Percentiles rank a stretch among this genome's conserved stretches.
These are phyloP conservation scores for Podospora comata DNA, from an alignment of 495 filamentous ascomycete species.

Conservation along the genomic window DNA sequence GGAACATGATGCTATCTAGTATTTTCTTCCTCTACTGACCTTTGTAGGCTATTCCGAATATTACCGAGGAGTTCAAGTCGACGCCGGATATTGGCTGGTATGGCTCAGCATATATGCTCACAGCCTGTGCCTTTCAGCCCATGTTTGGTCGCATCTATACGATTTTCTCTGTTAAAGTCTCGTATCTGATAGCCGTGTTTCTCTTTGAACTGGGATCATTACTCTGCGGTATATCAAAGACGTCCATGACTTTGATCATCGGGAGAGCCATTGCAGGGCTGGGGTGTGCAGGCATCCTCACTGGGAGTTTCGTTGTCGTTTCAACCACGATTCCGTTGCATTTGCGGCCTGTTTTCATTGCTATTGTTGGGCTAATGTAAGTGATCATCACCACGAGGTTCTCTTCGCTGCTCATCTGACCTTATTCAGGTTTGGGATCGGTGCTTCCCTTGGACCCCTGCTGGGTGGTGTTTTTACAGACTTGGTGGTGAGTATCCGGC, in stretches of 20 bases:
- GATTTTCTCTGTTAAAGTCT: constrained; percentile 43
- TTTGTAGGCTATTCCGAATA: constrained; percentile 28
- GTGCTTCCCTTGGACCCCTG: constrained; percentile 41
- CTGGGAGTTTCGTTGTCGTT: constrained; percentile 47
- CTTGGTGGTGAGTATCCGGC: constrained; percentile 25
- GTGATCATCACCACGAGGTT: constrained; percentile 1
- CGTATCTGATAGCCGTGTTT: constrained; percentile 41
- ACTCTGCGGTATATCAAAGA: constrained; percentile 53
- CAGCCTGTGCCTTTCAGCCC: constrained; percentile 42
- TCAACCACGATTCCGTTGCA: constrained; percentile 48
- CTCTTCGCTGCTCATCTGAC: constrained; percentile 40
- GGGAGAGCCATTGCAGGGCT: constrained; percentile 58
- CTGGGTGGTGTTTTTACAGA: constrained; percentile 57
- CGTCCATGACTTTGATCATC: constrained; percentile 51
- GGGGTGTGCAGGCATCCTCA: constrained; percentile 42
- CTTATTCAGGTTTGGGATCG: constrained; percentile 35
- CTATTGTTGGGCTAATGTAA: constrained; percentile 34
- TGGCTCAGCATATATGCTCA: constrained; percentile 52
- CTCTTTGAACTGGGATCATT: constrained; percentile 54
- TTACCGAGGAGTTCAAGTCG: constrained; percentile 48
- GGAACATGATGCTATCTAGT: not conserved
- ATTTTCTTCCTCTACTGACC: constrained; percentile 12
- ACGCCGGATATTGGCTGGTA: constrained; percentile 56
- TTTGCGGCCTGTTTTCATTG: constrained; percentile 43
- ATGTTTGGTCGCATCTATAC: constrained; percentile 52